Base-by-base conservation (phyloP, 345 rosid species). In the Eucalyptus melliodora region DNA sequence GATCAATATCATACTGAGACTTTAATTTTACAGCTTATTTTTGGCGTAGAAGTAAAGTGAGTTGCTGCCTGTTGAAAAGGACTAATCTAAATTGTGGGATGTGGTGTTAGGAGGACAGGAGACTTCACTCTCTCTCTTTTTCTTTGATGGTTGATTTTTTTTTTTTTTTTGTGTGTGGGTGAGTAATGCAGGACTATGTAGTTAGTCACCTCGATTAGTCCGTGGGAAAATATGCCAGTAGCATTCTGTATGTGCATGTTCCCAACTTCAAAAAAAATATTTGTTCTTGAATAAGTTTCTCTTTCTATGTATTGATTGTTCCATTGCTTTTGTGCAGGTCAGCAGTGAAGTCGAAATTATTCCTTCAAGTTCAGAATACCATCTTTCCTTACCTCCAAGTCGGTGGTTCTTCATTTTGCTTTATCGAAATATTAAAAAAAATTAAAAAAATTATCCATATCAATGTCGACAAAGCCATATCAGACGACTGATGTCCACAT, bases 361-460 rank as follows among this genome's bases (percentile, higher is more conserved):
- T 95, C 87, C 90, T 88, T 53, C 90, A 94, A 92, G 95, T 93
- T 83, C 92, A 91, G 88, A 83, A 94, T 90, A 90, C 26, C 47
- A 90, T 95, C 89, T 89, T 92, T 51, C 96, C 97, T 55, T 92
- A 92, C 82, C 94, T 95, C 81, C 96, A 96, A 97, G 97, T 96
- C 60, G 89, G 94, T 91, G 85, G 50, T 40, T 50, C 49, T 77
- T 17, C 83, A 77, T 60, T 69, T 51, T 51, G 55, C 55, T 51
- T 51, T 51, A 51, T 51, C 21, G 1, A 51, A 51, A 51, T 16
- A 51, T 51, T 50, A 50, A 50, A 50, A 50, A 50, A 16, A 50
- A 50, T 6, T 16, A 0, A 50, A 50, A 50, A 50, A 51, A 16
- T 51, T 51, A 51, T 51, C 21, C 55, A 50, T 1, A 0, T 50